phyloP scores from a whole-genome alignment of 2,329 filamentous ascomycete genomes.

The Calcarisporium arbuscula region DNA sequence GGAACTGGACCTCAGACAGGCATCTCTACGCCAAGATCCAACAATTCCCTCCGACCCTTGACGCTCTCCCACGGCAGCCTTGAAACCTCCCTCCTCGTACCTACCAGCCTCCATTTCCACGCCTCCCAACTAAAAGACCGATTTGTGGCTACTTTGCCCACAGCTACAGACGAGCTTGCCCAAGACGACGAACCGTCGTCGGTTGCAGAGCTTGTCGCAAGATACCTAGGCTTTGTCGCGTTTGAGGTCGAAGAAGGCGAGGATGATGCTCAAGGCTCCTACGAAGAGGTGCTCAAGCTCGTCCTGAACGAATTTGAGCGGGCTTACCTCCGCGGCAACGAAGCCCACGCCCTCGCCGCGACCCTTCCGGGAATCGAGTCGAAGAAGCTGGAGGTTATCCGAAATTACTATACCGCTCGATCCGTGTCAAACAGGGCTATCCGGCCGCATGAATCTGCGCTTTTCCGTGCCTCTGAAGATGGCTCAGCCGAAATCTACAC shows the following conservation, averaged over 20 bases:
- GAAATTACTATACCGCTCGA: constrained; percentile 87
- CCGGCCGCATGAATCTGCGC: constrained; percentile 86
- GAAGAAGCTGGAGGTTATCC: constrained; percentile 87
- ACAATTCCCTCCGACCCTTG: constrained; percentile 84
- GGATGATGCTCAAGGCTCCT: constrained; percentile 80
- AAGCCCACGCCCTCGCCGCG: constrained; percentile 86
- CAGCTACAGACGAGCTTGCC: constrained; percentile 92
- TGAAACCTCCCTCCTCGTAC: constrained; percentile 92
- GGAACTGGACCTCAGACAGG: constrained; percentile 84
- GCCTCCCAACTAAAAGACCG: constrained; percentile 89
- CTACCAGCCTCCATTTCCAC: constrained; percentile 92
- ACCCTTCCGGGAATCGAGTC: constrained; percentile 80
- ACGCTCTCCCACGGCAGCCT: constrained; percentile 89
- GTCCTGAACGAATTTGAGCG: constrained; percentile 95
- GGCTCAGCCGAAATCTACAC: constrained; percentile 81
- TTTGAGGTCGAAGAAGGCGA: constrained; percentile 87
- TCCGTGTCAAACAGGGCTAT: constrained; percentile 78
- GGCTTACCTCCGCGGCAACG: constrained; percentile 88
- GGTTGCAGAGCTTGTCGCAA: constrained; percentile 80
- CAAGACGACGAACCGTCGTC: constrained; percentile 99
- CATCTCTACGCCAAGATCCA: constrained; percentile 92
- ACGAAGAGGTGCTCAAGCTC: constrained; percentile 87
- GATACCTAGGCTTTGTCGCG: constrained; percentile 88
- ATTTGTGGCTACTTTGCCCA: constrained; percentile 78
- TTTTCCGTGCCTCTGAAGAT: constrained; percentile 82